Evolutionary conservation across 2,329 filamentous ascomycete genomes (phyloP).

Genomic region (Diaporthe vexans): DNA sequence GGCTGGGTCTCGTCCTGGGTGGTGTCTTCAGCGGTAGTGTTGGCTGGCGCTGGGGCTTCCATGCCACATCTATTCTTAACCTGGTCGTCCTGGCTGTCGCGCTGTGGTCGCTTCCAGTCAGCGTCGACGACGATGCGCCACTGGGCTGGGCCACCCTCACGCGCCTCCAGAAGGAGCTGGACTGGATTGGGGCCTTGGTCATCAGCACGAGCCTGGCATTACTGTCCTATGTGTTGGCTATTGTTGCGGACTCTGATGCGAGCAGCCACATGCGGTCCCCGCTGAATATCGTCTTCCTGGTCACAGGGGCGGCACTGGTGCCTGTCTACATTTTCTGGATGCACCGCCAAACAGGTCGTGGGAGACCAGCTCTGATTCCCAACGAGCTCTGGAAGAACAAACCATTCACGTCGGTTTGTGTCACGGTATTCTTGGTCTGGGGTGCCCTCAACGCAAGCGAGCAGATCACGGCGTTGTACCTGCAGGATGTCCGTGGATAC

Average conservation of each 20-base stretch:
- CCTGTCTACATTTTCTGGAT: constrained; percentile 69
- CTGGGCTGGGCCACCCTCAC: neutral
- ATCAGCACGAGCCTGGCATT: constrained; percentile 61
- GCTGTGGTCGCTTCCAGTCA: constrained; percentile 53
- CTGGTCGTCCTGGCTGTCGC: constrained; percentile 37
- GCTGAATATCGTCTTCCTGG: constrained; percentile 59
- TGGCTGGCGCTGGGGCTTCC: constrained; percentile 57
- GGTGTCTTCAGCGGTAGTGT: constrained; percentile 63
- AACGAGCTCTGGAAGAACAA: constrained; percentile 71
- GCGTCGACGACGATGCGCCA: constrained; percentile 46
- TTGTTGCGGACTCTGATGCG: constrained; percentile 53
- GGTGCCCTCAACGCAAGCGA: constrained; percentile 62
- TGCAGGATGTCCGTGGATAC: constrained; percentile 61
- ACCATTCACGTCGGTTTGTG: constrained; percentile 68
- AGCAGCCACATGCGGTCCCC: constrained; percentile 55
- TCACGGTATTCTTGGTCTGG: constrained; percentile 62
- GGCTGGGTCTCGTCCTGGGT: constrained; percentile 62
- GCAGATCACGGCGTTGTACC: constrained; percentile 58
- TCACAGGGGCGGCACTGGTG: constrained; percentile 57
- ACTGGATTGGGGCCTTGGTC: constrained; percentile 65
- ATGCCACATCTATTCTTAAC: neutral
- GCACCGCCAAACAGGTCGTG: constrained; percentile 58
- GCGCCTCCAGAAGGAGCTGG: constrained; percentile 55
- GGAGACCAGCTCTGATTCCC: constrained; percentile 69
- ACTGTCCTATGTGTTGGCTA: constrained; percentile 65